Evolutionary conservation across 148 eudicot genomes (phyloP).

Genomic region (Camellia japonica): DNA sequence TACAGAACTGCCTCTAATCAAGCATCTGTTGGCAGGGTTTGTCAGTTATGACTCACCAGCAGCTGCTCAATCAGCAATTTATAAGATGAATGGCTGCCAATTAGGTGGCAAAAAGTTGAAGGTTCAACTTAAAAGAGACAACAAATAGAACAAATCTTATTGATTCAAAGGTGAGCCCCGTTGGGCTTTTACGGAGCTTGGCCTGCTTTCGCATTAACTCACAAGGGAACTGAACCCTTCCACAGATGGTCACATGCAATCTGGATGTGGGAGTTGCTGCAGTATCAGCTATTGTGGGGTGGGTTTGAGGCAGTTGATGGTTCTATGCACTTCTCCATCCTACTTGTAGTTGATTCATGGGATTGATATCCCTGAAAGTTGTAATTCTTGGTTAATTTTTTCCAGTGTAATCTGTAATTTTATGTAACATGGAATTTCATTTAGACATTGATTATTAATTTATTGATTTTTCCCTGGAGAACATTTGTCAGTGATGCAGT

Average conservation of each 20-base stretch:
- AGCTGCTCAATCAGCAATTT: slow-evolving; percentile 86
- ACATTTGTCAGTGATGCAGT: slow-evolving; percentile 14
- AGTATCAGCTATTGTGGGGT: slow-evolving; percentile 14
- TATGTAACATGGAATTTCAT: slow-evolving; percentile 57
- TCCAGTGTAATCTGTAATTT: slow-evolving; percentile 54
- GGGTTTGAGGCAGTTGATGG: slow-evolving; percentile 16
- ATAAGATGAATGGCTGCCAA: slow-evolving; percentile 84
- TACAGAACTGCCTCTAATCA: slow-evolving; percentile 27
- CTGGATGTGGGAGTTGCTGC: slow-evolving; percentile 20
- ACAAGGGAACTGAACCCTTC: slow-evolving; percentile 15
- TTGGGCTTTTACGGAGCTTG: no score
- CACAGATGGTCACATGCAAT: slow-evolving; percentile 13
- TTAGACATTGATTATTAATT: slow-evolving; percentile 65
- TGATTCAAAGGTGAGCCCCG: slow-evolving; percentile 36
- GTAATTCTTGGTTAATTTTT: slow-evolving; percentile 44
- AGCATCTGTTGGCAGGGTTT: slow-evolving; percentile 62
- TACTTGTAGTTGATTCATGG: slow-evolving; percentile 22
- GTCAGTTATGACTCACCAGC: slow-evolving; percentile 89
- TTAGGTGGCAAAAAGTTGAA: slow-evolving; percentile 94
- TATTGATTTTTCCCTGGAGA: slow-evolving; percentile 55
- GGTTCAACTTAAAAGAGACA: slow-evolving; percentile 95
- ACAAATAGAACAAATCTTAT: slow-evolving; percentile 60
- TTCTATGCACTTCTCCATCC: slow-evolving; percentile 24
- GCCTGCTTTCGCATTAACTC: no score
- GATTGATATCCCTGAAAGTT: slow-evolving; percentile 31